These are phyloP conservation scores for Alliaria petiolata DNA, from an alignment of 345 rosid species.

Conservation along the genomic window DNA sequence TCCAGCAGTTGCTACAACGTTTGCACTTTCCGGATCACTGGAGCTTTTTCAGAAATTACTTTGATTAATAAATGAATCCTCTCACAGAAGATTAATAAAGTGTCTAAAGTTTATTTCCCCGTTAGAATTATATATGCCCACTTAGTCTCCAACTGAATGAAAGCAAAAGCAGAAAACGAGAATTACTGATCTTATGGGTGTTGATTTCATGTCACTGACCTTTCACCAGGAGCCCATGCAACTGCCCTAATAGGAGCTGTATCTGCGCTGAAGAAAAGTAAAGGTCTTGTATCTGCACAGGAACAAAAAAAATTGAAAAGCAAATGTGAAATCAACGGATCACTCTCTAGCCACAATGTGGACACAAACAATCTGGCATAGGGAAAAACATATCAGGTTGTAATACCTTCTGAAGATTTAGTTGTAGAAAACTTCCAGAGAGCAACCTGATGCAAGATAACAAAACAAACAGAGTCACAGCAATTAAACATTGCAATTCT, in stretches of 20 bases:
- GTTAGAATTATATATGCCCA: not conserved
- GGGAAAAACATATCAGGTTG: not conserved
- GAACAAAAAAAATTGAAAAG: not conserved
- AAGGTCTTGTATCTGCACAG: slow-evolving; percentile 78
- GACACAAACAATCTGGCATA: slow-evolving; percentile 5
- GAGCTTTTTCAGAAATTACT: slow-evolving; percentile 12
- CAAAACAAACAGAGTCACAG: not conserved
- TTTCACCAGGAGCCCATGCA: slow-evolving; percentile 82
- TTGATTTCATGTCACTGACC: slow-evolving; percentile 41
- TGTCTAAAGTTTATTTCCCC: no score
- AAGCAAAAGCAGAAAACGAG: not conserved
- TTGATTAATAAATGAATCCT: not conserved
- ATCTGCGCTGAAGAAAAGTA: slow-evolving; percentile 84
- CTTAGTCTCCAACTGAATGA: not conserved
- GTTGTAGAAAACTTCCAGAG: slow-evolving; percentile 75
- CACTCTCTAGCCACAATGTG: not conserved
- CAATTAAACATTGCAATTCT: not conserved
- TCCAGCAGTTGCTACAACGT: slow-evolving; percentile 77
- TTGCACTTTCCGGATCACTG: slow-evolving; percentile 64
- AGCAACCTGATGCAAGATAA: slow-evolving; percentile 64
- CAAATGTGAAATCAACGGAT: not conserved
- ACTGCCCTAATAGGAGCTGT: slow-evolving; percentile 76
- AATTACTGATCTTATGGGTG: not conserved
- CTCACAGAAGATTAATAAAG: not conserved
- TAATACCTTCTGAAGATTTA: slow-evolving; percentile 54